Percentiles rank a stretch among this genome's conserved stretches.
Conservation (phyloP, 768 basidiomycete genomes). For the Cyclocybe aegerita region DNA sequence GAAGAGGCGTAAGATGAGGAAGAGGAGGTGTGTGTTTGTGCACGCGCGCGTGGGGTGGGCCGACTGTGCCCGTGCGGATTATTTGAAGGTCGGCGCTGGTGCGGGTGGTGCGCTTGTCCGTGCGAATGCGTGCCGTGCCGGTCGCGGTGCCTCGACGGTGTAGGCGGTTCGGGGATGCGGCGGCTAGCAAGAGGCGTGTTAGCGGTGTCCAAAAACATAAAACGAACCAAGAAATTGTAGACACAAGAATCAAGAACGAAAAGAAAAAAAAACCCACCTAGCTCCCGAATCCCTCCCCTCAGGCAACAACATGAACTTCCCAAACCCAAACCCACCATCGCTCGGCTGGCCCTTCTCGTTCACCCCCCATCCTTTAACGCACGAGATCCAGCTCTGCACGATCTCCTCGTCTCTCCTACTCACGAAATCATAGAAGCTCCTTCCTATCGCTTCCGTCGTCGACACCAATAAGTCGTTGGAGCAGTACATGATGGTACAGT, state of each 20-base stretch:
- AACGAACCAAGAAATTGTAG: too few species aligned
- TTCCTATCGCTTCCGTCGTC: conserved; percentile 56
- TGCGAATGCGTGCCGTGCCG: too few species aligned
- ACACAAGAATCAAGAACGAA: neutral
- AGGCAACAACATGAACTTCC: conserved; percentile 57
- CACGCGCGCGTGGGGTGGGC: too few species aligned
- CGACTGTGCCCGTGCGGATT: too few species aligned
- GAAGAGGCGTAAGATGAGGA: too few species aligned
- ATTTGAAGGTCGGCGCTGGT: too few species aligned
- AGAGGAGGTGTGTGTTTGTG: too few species aligned
- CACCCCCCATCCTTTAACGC: conserved; percentile 81
- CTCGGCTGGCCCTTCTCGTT: conserved; percentile 83
- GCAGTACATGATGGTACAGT: conserved; percentile 68
- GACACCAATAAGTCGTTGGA: conserved; percentile 70
- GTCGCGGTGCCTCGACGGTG: conserved; percentile 10
- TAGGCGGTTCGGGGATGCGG: conserved; percentile 32
- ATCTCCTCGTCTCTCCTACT: conserved; percentile 57
- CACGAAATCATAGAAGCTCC: conserved; percentile 79
- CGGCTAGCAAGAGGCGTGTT: conserved; percentile 12
- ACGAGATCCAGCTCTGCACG: conserved; percentile 73
- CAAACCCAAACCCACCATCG: conserved; percentile 84
- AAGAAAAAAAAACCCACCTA: conserved; percentile 34
- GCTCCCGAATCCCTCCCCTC: conserved; percentile 58
- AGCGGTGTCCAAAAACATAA: neutral
- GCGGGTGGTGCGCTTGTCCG: too few species aligned